Percentiles rank a stretch among this genome's conserved stretches.
These are phyloP conservation scores for Angomonas deanei DNA, from an alignment of 208 protist genomes.

Conservation along the genomic window DNA sequence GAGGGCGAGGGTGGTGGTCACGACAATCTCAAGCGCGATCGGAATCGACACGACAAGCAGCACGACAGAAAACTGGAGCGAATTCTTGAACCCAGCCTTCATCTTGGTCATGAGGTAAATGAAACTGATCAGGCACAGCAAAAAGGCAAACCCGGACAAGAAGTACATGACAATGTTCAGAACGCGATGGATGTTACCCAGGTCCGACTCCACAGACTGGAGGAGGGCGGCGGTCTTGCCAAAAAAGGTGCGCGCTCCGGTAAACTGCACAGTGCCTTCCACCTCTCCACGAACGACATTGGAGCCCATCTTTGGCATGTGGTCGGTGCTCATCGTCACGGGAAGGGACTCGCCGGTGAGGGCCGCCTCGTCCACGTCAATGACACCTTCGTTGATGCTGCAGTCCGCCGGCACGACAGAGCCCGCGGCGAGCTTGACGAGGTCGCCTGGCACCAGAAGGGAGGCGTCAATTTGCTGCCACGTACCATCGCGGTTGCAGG, in stretches of 20 bases:
- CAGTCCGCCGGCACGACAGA: constrained; percentile 92
- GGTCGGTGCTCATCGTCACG: constrained; percentile 78
- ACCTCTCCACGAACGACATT: constrained; percentile 78
- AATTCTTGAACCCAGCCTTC: constrained; percentile 41
- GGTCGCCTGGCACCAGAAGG: constrained; percentile 91
- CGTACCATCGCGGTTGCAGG: constrained; percentile 70
- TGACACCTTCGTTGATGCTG: constrained; percentile 75
- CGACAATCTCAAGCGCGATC: constrained; percentile 78
- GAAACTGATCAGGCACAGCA: constrained; percentile 69
- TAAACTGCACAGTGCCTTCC: constrained; percentile 74
- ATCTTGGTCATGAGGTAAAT: constrained; percentile 68
- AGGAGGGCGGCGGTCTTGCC: constrained; percentile 91
- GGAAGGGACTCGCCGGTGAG: constrained; percentile 96
- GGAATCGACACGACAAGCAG: constrained; percentile 93
- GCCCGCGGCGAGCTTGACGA: constrained; percentile 88
- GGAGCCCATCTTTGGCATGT: constrained; percentile 91
- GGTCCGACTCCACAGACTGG: constrained; percentile 67
- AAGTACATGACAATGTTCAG: constrained; percentile 58
- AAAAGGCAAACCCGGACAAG: constrained; percentile 49
- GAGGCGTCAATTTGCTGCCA: constrained; percentile 77
- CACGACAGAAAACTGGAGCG: constrained; percentile 77
- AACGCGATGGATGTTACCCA: constrained; percentile 64
- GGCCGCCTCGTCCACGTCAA: constrained; percentile 93
- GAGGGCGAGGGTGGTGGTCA: constrained; percentile 85
- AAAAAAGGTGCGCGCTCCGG: constrained; percentile 91